phyloP scores from a whole-genome alignment of 78 protist genomes.

The Dictyostelium citrinum region DNA sequence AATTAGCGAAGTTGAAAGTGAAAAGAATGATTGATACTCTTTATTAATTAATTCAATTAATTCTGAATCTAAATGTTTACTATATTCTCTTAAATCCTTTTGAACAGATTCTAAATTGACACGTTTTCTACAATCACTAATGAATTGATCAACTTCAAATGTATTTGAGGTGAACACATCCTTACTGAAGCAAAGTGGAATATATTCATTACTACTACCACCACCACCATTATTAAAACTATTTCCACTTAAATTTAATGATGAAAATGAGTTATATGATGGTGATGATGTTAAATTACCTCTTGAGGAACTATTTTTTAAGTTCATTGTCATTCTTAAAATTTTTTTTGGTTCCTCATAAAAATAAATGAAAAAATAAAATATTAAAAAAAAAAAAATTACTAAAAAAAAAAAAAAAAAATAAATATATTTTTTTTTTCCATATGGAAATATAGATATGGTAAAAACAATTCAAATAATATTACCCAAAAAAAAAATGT shows the following conservation, averaged over 20 bases:
- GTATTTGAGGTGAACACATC: slow-evolving; percentile 41
- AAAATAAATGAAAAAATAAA: too few species aligned
- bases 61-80: slow-evolving; percentile 30
- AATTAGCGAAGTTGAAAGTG: slow-evolving; percentile 45
- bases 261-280: neutral
- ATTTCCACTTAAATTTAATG: neutral
- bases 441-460: too few species aligned
- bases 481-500: too few species aligned
- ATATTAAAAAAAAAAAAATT: too few species aligned
- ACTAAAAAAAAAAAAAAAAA: too few species aligned
- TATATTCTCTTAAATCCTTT: slow-evolving; percentile 50
- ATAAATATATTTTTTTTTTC: too few species aligned
- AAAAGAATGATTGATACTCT: slow-evolving; percentile 67
- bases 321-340: neutral
- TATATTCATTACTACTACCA: neutral
- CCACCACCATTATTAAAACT: neutral
- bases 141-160: slow-evolving; percentile 62
- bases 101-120: slow-evolving; percentile 71
- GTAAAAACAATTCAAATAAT: too few species aligned
- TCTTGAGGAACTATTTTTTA: neutral
- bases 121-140: slow-evolving; percentile 61
- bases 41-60: slow-evolving; percentile 54
- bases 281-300: neutral
- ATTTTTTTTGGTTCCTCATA: neutral
- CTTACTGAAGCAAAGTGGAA: slow-evolving; percentile 65